These are phyloP conservation scores for Monosporascus cannonballus DNA, from an alignment of 2,329 filamentous ascomycete species.

Conservation along the genomic window DNA sequence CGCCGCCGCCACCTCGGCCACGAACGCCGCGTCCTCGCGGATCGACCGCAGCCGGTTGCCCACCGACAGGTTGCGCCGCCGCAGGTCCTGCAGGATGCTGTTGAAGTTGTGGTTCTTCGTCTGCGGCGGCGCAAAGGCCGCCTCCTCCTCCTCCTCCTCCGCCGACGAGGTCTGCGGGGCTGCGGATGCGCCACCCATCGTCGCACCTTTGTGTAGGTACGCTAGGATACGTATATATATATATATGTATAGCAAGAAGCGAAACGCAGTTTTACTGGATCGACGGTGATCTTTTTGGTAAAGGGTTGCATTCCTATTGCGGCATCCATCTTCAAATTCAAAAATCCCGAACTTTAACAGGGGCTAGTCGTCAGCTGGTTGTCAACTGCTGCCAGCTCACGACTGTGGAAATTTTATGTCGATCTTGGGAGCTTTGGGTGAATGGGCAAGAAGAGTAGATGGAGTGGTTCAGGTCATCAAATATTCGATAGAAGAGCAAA, in stretches of 20 bases:
- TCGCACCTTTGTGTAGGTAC: too few species aligned
- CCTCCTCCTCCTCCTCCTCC: background rate
- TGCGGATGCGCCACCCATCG: too few species aligned
- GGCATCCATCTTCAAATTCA: too few species aligned
- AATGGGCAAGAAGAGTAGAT: background rate
- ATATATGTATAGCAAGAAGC: too few species aligned
- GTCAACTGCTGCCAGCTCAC: background rate
- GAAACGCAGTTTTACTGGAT: too few species aligned
- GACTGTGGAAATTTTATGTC: background rate
- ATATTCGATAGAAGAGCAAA: background rate
- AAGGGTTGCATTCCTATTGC: too few species aligned
- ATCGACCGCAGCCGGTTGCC: constrained; percentile 80
- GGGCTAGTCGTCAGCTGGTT: background rate
- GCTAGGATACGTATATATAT: too few species aligned
- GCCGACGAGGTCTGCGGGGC: too few species aligned
- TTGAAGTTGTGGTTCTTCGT: background rate
- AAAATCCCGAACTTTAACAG: too few species aligned
- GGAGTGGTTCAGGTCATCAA: too few species aligned
- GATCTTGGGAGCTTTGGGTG: background rate
- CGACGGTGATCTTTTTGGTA: too few species aligned
- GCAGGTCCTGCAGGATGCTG: background rate
- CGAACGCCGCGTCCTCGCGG: constrained; percentile 68
- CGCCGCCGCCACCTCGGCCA: constrained; percentile 50
- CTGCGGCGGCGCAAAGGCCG: background rate
- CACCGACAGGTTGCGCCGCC: constrained; percentile 51